These are phyloP conservation scores for Mitragyna speciosa DNA, from an alignment of 257 asterid genomes.

Conservation along the genomic window DNA sequence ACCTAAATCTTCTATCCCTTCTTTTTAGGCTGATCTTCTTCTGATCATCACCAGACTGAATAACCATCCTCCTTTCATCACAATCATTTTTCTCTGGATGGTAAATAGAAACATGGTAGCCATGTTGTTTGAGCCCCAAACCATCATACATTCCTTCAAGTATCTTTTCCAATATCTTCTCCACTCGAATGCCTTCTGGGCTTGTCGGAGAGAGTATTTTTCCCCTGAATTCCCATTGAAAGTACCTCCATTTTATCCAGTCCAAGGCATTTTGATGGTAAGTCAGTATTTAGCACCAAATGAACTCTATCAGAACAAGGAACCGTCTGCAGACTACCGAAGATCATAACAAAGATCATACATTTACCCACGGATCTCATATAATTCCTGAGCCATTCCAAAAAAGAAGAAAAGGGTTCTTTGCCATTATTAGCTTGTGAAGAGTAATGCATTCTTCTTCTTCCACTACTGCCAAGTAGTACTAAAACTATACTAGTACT, in stretches of 20 bases:
- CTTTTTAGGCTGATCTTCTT: neutral
- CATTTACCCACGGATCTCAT: neutral
- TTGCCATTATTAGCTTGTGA: neutral
- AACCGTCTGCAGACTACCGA: neutral
- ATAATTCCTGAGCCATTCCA: neutral
- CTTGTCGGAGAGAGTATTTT: neutral
- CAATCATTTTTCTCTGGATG: neutral
- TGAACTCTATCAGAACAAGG: neutral
- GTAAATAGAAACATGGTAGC: neutral
- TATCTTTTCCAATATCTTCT: neutral
- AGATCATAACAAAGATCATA: neutral
- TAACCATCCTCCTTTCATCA: no score
- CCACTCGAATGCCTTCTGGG: neutral
- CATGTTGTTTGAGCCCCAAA: constrained; percentile 1
- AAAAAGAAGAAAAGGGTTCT: neutral
- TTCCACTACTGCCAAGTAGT: no score
- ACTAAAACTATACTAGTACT: no score
- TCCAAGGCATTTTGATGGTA: neutral
- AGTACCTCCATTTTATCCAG: neutral
- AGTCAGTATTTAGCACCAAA: neutral
- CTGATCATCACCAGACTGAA: no score
- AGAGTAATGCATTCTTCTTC: neutral
- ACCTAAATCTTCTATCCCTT: neutral
- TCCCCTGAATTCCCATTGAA: neutral
- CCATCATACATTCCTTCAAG: neutral